Evolutionary conservation across 768 basidiomycete genomes (phyloP), one percentile per base, ranked within the genome.

Genomic region (Dentipellis fragilis): DNA sequence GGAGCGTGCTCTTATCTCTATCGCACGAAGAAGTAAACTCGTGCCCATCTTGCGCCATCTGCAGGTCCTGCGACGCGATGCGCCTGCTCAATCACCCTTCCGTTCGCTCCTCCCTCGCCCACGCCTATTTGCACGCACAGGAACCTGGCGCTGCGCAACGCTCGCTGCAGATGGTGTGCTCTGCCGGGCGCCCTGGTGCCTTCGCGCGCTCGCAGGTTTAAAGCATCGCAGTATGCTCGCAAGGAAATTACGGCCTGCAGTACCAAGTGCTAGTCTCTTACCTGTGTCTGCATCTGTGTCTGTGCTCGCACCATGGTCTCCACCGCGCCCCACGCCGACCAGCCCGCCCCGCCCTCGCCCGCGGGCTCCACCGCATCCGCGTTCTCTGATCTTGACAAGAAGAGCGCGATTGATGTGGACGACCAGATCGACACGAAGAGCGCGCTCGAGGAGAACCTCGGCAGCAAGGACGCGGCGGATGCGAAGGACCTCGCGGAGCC

Each of bases 21-120:
- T 42, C 39, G 39, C 36, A 19, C 34, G 19, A 53, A 53, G 52
- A 37, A 37, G 52, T 39, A 42, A 53, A 22, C 7, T 21, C 34
- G 8, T 36, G 39, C 52, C 14, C 38, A 53, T 53, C 52, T 53
- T 53, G 39, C 52, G 52, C 52, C 52, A 53, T 53, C 29, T 17
- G 40, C 21, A 17, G 17, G 10, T 53, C n/a, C 42, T 45, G n/a
- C 49, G 16, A 29, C 49, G 49, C 49, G 23, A 49, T 49, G 34
- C 8, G 42, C 21, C 23, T 21, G n/a, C 22, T 29, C 11, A 9
- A 29, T 35, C 49, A 49, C 42, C 9, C 42, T 35, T 11, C n/a
- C 23, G 23, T 49, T 23, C 1, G 16, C 21, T 16, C 22, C 21
- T 49, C 21, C 11, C 9, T 4, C 29, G 21, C 49, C 11, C 49